These are phyloP conservation scores for Hibiscus mutabilis DNA, from an alignment of 345 rosid genomes.

Conservation along the genomic window DNA sequence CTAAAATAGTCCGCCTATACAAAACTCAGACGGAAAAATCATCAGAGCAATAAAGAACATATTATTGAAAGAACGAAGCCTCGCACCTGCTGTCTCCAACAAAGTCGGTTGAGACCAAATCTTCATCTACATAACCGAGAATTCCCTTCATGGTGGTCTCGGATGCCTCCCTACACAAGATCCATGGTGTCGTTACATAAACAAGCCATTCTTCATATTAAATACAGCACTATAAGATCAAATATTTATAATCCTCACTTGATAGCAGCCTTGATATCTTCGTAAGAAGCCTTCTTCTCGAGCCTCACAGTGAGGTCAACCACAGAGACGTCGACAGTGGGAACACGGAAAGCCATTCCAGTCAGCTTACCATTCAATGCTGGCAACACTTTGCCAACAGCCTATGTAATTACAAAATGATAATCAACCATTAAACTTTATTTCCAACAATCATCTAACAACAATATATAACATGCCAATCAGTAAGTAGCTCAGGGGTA, in stretches of 20 bases:
- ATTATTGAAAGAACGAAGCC: not conserved
- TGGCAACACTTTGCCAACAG: constrained; percentile 64
- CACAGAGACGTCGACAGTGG: constrained; percentile 66
- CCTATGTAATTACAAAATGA: constrained; percentile 24
- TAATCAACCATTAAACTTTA: not conserved
- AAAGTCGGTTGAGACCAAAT: constrained; percentile 55
- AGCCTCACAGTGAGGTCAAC: constrained; percentile 70
- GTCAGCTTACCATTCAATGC: constrained; percentile 55
- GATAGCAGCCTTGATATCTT: constrained; percentile 49
- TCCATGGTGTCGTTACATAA: not conserved
- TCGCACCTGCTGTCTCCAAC: constrained; percentile 53
- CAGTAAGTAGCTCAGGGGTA: not conserved
- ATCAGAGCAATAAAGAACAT: too few species aligned
- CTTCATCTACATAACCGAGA: constrained; percentile 57
- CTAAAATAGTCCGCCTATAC: not conserved
- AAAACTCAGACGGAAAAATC: not conserved
- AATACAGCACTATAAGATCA: not conserved
- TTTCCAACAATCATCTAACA: not conserved
- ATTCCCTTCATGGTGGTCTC: constrained; percentile 54
- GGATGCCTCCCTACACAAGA: constrained; percentile 42
- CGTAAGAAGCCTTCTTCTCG: constrained; percentile 49
- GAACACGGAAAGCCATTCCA: constrained; percentile 73
- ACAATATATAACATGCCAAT: not conserved
- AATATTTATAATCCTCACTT: constrained; percentile 29
- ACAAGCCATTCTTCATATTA: not conserved